These are phyloP conservation scores for Penicillium verhagenii DNA, from an alignment of 495 filamentous ascomycete genomes.

Conservation along the genomic window DNA sequence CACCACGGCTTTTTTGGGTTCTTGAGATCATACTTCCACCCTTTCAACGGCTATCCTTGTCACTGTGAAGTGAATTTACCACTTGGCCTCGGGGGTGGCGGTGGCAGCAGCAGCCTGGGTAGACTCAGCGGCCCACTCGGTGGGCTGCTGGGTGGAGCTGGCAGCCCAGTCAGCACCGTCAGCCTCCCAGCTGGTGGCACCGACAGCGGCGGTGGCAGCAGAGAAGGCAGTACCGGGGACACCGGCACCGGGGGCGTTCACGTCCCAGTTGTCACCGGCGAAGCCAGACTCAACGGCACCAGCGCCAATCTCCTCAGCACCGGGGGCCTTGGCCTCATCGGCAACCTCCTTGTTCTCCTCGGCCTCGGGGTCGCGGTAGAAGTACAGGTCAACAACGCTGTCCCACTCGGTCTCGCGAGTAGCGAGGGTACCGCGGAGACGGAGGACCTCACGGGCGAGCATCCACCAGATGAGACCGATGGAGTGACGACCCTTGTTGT, in stretches of 20 bases:
- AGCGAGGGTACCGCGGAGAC: conserved; percentile 92
- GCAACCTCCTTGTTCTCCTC: conserved; percentile 92
- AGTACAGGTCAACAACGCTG: conserved; percentile 99
- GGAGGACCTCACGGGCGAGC: conserved; percentile 98
- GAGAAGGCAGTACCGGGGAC: conserved; percentile 60
- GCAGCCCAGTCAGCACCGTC: conserved; percentile 73
- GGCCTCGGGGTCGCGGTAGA: conserved; percentile 99
- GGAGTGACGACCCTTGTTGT: conserved; percentile 99
- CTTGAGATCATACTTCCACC: conserved; percentile 26
- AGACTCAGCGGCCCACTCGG: conserved; percentile 70
- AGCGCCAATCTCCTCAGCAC: conserved; percentile 80
- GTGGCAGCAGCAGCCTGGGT: conserved; percentile 40
- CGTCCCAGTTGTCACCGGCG: conserved; percentile 56
- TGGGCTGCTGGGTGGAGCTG: conserved; percentile 53
- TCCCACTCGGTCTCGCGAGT: conserved; percentile 96
- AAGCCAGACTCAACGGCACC: conserved; percentile 80
- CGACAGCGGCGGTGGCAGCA: conserved; percentile 60
- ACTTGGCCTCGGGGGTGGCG: conserved; percentile 49
- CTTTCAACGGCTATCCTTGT: conserved; percentile 36
- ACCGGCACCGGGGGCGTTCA: conserved; percentile 59
- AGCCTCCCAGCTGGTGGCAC: conserved; percentile 74
- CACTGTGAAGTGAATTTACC: conserved; percentile 54
- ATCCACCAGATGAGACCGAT: conserved; percentile 99
- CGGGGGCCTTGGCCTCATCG: conserved; percentile 64
- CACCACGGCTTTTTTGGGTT: conserved; percentile 24